Base-by-base conservation (phyloP, 2,329 filamentous ascomycete genomes). In the Scedosporium aurantiacum region DNA sequence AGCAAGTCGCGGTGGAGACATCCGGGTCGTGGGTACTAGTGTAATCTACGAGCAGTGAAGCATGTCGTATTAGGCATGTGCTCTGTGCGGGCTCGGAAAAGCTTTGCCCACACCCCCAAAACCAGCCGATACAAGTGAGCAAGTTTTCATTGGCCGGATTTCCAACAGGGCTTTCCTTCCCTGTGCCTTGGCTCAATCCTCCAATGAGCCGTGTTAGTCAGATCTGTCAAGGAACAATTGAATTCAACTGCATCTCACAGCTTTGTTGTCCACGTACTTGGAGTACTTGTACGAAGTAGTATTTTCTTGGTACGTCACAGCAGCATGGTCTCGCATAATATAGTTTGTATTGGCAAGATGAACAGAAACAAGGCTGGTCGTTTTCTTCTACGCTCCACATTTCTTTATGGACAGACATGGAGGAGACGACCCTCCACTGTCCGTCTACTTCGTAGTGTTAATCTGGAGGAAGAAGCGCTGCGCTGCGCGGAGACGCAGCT, bases 111-210 rank as follows among this genome's bases (percentile, higher is more conserved):
- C 16, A 60, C 37, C 40, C 40, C 25, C 57, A 37, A 59, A 50
- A 37, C 27, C 37, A 25, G 7, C 55, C 37, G 18, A 47, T n/a
- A 8, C 40, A 59, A 18, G 16, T 74, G 75, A 77, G 75, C 75
- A 77, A 76, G 75, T 77, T 77, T 77, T 74, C 70, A 77, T 77
- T 77, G 75, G 75, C 66, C 66, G 55, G 50, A 45, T 21, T 37
- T 12, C 56, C 23, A 45, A 68, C 64, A 2, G 32, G 32, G 32
- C 32, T 10, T 37, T 37, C 28, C 52, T 14, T 21, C 25, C 61
- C 60, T 28, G 45, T 55, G 32, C 64, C 67, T 12, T 58, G 18
- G 14, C 18, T 45, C 43, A 18, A 28, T 61, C 28, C 59, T 58
- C 27, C 60, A 47, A 62, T 27, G 47, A 55, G 32, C 41, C 57